Conservation (phyloP, 23 red algal species). For the Cyanidioschyzon merolae region DNA sequence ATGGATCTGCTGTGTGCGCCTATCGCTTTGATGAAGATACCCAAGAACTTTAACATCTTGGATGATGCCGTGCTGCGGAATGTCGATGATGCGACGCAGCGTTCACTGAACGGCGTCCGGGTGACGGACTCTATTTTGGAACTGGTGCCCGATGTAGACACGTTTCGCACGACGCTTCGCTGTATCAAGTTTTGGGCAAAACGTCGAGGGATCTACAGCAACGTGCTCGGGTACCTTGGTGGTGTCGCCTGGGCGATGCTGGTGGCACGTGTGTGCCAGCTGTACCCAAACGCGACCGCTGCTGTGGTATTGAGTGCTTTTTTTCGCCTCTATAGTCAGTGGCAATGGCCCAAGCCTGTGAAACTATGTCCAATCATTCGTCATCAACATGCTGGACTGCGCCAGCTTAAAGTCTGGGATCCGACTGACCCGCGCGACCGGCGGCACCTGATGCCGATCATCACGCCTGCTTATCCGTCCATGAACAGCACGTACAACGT, state of each 20-base stretch:
- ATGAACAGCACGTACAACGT: constrained; percentile 99
- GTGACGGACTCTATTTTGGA: constrained; percentile 92
- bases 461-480: constrained; percentile 93
- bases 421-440: constrained; percentile 46
- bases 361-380: constrained; percentile 60
- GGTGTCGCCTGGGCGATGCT: constrained; percentile 98
- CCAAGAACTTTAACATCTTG: constrained; percentile 73
- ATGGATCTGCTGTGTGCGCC: constrained; percentile 96
- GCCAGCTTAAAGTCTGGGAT: constrained; percentile 66
- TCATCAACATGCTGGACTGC: constrained; percentile 35
- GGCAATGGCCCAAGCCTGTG: constrained; percentile 98
- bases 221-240: constrained; percentile 85
- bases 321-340: constrained; percentile 78
- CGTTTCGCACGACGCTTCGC: constrained; percentile 88
- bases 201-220: constrained; percentile 79
- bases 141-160: constrained; percentile 70
- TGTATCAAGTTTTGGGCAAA: constrained; percentile 99
- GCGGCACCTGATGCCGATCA: constrained; percentile 94
- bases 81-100: constrained; percentile 96
- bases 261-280: constrained; percentile 81
- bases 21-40: constrained; percentile 64
- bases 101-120: constrained; percentile 92
- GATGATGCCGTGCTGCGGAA: constrained; percentile 91
- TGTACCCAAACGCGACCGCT: constrained; percentile 84
- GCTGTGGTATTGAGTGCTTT: constrained; percentile 58